A percentile compares a stretch with the other conserved stretches of the same genome.
Conservation (phyloP, 2,329 filamentous ascomycete genomes). For the Aspergillus bombycis region DNA sequence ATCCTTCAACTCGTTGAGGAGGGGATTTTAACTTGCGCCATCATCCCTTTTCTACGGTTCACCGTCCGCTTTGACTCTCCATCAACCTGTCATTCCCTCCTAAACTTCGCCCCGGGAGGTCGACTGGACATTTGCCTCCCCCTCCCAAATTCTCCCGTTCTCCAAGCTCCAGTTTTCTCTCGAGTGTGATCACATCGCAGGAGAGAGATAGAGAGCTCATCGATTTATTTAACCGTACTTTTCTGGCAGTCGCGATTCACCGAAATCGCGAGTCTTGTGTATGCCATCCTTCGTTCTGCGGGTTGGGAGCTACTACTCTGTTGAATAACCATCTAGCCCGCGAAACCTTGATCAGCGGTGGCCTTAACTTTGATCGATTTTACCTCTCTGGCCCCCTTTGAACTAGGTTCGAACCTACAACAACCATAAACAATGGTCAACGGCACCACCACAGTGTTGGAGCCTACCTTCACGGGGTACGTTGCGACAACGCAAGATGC, state of each 20-base stretch:
- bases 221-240: slow-evolving; percentile 4
- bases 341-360: slow-evolving; percentile 26
- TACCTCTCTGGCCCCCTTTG: slow-evolving; percentile 20
- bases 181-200: not conserved
- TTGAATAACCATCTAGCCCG: not conserved
- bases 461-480: slow-evolving; percentile 69
- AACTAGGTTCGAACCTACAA: slow-evolving; percentile 24
- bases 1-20: slow-evolving; percentile 25
- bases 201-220: not conserved
- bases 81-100: slow-evolving; percentile 25
- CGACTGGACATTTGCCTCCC: slow-evolving; percentile 24
- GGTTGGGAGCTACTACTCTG: slow-evolving; percentile 1
- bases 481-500: slow-evolving; percentile 74
- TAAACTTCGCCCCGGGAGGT: slow-evolving; percentile 14
- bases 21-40: slow-evolving; percentile 25
- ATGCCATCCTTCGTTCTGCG: not conserved
- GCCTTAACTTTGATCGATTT: slow-evolving; percentile 26
- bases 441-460: slow-evolving; percentile 53
- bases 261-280: not conserved
- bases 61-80: slow-evolving; percentile 19
- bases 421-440: slow-evolving; percentile 41
- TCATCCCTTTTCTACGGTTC: slow-evolving; percentile 25
- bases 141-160: slow-evolving; percentile 15
- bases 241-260: not conserved
- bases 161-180: not conserved